These are phyloP conservation scores for Pichia sp. DNA, from an alignment of 1,139 yeast genomes.

Conservation along the genomic window DNA sequence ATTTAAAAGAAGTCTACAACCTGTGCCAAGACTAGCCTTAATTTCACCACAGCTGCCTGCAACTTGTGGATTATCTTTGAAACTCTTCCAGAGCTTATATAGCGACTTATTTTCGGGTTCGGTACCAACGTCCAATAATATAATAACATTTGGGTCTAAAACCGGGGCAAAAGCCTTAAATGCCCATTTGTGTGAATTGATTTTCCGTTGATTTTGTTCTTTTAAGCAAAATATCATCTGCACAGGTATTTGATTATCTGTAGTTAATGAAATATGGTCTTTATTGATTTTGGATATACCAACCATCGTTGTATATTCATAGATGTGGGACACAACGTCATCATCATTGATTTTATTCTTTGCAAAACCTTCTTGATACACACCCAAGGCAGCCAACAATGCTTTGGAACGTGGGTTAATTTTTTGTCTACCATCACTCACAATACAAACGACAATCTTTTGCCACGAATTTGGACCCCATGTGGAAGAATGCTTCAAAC, in stretches of 20 bases:
- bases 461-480: slow-evolving; percentile 89
- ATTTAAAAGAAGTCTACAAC: slow-evolving; percentile 48
- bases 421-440: slow-evolving; percentile 76
- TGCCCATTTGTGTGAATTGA: slow-evolving; percentile 85
- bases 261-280: slow-evolving; percentile 44
- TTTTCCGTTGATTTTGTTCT: slow-evolving; percentile 72
- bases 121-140: slow-evolving; percentile 79
- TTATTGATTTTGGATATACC: slow-evolving; percentile 65
- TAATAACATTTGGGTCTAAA: slow-evolving; percentile 66
- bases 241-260: slow-evolving; percentile 63
- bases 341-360: slow-evolving; percentile 72
- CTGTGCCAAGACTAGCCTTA: slow-evolving; percentile 60
- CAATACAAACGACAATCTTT: slow-evolving; percentile 68
- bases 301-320: slow-evolving; percentile 77
- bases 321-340: slow-evolving; percentile 68
- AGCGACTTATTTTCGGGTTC: slow-evolving; percentile 72
- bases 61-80: slow-evolving; percentile 63
- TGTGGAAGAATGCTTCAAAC: slow-evolving; percentile 53
- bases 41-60: slow-evolving; percentile 92
- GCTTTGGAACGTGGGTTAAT: slow-evolving; percentile 64
- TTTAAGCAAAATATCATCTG: slow-evolving; percentile 77
- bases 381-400: slow-evolving; percentile 69
- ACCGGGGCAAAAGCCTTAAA: slow-evolving; percentile 77
- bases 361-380: slow-evolving; percentile 81
- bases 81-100: slow-evolving; percentile 72